Conservation (phyloP, 2,329 filamentous ascomycete genomes). For the Grosmannia huntii region DNA sequence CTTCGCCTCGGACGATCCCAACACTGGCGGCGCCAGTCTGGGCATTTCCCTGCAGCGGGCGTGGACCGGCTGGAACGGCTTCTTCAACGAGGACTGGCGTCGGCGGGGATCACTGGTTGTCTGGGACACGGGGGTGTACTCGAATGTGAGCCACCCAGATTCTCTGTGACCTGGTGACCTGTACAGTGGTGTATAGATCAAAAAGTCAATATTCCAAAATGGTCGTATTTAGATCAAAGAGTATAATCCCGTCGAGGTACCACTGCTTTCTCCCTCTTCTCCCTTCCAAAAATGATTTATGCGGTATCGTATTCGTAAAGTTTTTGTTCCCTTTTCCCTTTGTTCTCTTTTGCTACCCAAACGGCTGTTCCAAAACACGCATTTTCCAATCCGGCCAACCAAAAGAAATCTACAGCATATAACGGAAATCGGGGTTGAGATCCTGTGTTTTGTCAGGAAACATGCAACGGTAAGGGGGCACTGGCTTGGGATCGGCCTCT, state of each 20-base stretch:
- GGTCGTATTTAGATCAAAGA: neutral
- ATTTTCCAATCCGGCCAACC: neutral
- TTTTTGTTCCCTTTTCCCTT: neutral
- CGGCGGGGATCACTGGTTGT: slow-evolving; percentile 44
- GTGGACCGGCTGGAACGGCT: slow-evolving; percentile 47
- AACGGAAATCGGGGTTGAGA: slow-evolving; percentile 23
- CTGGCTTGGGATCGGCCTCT: neutral
- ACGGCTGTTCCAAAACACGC: neutral
- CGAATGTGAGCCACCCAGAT: slow-evolving; percentile 12
- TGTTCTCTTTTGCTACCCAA: neutral
- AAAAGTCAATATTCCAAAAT: neutral
- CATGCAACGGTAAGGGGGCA: neutral
- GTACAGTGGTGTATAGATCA: neutral
- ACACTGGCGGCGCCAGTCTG: slow-evolving; percentile 23
- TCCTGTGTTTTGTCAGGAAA: slow-evolving; percentile 14
- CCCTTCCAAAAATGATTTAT: neutral
- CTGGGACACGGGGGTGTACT: slow-evolving; percentile 37
- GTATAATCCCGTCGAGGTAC: neutral
- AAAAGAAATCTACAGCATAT: slow-evolving; percentile 19
- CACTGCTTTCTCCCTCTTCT: neutral
- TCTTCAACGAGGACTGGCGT: slow-evolving; percentile 50
- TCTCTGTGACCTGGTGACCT: neutral
- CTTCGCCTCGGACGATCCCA: slow-evolving; percentile 14
- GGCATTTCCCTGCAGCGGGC: slow-evolving; percentile 31
- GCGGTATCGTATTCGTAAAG: neutral